These are phyloP conservation scores for cucumber (Cucumis sativus) DNA, from an alignment of 306 rosid species.

Conservation along the genomic window DNA sequence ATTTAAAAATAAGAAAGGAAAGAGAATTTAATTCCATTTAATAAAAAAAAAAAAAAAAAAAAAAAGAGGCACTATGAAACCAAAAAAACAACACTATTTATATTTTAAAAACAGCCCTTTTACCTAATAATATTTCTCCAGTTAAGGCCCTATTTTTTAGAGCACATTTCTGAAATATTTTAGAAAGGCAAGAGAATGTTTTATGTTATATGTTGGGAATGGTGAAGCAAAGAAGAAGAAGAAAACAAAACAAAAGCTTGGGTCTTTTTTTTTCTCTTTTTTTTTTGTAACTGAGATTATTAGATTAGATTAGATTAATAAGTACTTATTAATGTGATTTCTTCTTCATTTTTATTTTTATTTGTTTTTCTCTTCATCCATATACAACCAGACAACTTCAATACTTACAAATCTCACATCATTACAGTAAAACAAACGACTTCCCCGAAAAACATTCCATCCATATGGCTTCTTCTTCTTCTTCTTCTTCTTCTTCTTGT, in stretches of 20 bases:
- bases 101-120: too few relatives aligned
- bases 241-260: slow-evolving; percentile 10
- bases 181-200: background rate
- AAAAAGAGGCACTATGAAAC: too few relatives aligned
- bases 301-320: slow-evolving; percentile 11
- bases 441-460: slow-evolving; percentile 35
- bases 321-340: slow-evolving; percentile 11
- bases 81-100: too few relatives aligned
- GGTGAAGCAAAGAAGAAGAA: slow-evolving; percentile 27
- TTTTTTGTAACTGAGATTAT: slow-evolving; percentile 41
- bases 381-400: slow-evolving; percentile 61
- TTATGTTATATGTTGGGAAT: slow-evolving; percentile 33
- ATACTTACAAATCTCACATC: slow-evolving; percentile 40
- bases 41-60: too few relatives aligned
- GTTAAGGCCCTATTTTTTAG: background rate
- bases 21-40: too few relatives aligned
- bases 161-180: background rate
- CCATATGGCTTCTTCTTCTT: slow-evolving; percentile 28
- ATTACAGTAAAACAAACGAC: slow-evolving; percentile 35
- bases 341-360: background rate
- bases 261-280: background rate
- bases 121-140: too few relatives aligned
- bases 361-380: slow-evolving; percentile 8
- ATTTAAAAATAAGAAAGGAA: too few relatives aligned
- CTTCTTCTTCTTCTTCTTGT: background rate